phyloP scores from a whole-genome alignment of 352 stramenopile genomes.

The Salisapilia sapeloensis region DNA sequence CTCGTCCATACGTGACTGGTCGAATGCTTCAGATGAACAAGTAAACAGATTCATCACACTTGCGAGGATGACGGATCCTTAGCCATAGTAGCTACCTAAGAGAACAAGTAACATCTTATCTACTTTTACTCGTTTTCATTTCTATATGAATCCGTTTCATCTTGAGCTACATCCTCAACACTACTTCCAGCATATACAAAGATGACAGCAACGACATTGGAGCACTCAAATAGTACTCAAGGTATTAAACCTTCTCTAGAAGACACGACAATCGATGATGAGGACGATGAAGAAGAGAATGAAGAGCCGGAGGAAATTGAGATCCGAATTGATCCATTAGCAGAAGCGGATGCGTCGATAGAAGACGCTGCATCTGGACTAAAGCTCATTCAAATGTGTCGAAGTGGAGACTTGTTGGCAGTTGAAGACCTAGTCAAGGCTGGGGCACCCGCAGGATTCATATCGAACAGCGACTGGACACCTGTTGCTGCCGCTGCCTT shows the following conservation, averaged over 20 bases:
- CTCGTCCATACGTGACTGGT: slow-evolving; percentile 4
- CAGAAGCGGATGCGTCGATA: slow-evolving; percentile 27
- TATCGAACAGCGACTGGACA: slow-evolving; percentile 66
- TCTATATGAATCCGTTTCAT: too few species aligned
- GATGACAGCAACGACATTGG: too few species aligned
- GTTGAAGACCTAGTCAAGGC: slow-evolving; percentile 23
- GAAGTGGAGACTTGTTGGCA: slow-evolving; percentile 14
- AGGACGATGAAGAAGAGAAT: slow-evolving; percentile 5
- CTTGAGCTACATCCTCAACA: too few species aligned
- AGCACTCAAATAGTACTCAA: too few species aligned
- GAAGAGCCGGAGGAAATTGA: slow-evolving; percentile 20
- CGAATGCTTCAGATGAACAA: background rate
- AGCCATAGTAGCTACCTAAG: too few species aligned
- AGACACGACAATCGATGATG: slow-evolving; percentile 3
- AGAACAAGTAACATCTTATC: too few species aligned
- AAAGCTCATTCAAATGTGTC: slow-evolving; percentile 45
- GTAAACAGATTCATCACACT: slow-evolving; percentile 3
- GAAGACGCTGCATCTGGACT: slow-evolving; percentile 32
- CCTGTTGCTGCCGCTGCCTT: slow-evolving; percentile 41
- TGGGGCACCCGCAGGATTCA: slow-evolving; percentile 37
- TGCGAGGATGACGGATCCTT: too few species aligned
- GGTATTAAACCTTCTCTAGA: too few species aligned
- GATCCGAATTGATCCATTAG: slow-evolving; percentile 34
- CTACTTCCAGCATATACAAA: too few species aligned
- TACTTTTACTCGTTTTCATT: too few species aligned